These are phyloP conservation scores for Licmophora abbreviata DNA, from an alignment of 108 stramenopile species.

Conservation along the genomic window DNA sequence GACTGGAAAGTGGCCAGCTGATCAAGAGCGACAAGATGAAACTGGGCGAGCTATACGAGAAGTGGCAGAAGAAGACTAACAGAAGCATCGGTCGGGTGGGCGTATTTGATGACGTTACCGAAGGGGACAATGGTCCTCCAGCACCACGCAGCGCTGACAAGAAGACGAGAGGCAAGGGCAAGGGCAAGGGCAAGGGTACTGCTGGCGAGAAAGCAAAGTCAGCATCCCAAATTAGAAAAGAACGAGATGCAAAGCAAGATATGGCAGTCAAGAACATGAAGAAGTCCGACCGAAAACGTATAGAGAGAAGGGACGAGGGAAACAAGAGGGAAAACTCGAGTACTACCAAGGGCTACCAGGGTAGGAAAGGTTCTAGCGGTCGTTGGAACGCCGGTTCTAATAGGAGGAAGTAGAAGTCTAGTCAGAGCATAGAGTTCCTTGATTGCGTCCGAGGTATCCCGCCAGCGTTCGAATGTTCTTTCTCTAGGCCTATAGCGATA, in stretches of 20 bases:
- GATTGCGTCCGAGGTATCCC: too few species aligned
- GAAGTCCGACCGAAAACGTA: constrained; percentile 29
- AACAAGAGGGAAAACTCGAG: background rate
- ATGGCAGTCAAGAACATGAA: constrained; percentile 84
- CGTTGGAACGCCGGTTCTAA: too few species aligned
- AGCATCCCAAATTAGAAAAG: constrained; percentile 57
- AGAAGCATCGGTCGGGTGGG: constrained; percentile 78
- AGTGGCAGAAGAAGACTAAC: constrained; percentile 95
- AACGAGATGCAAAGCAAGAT: constrained; percentile 66
- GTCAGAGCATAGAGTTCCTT: too few species aligned
- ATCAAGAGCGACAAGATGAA: constrained; percentile 87
- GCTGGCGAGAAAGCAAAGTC: constrained; percentile 34
- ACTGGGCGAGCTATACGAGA: constrained; percentile 91
- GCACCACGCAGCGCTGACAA: constrained; percentile 19
- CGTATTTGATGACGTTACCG: constrained; percentile 75
- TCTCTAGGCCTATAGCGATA: too few species aligned
- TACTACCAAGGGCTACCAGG: constrained; percentile 1
- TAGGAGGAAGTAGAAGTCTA: too few species aligned
- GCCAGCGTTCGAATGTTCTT: too few species aligned
- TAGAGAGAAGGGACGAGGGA: constrained; percentile 4
- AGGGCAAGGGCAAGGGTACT: constrained; percentile 10
- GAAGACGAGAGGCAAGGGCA: constrained; percentile 23
- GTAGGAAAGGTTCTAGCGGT: background rate
- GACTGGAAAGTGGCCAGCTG: constrained; percentile 75
- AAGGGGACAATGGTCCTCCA: constrained; percentile 36